Conservation (phyloP, 1,139 yeast genomes). For the Hyphopichia burtonii region DNA sequence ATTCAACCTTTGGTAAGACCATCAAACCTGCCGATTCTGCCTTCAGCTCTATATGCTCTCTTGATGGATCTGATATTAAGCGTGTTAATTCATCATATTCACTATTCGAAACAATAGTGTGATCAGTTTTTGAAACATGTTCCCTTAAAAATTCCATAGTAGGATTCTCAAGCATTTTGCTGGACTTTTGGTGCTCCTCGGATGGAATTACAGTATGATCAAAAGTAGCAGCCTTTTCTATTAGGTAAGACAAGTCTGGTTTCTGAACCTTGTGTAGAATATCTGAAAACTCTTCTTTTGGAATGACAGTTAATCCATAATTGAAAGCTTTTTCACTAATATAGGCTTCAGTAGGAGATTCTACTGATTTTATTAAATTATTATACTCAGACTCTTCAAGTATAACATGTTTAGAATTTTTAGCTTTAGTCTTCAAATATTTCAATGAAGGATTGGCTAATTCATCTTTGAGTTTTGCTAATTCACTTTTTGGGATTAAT, state of each 20-base stretch:
- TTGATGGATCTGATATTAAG: slow-evolving; percentile 29
- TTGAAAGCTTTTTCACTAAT: slow-evolving; percentile 25
- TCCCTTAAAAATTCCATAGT: slow-evolving; percentile 17
- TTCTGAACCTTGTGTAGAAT: neutral
- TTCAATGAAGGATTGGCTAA: slow-evolving; percentile 24
- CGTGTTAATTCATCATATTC: slow-evolving; percentile 26
- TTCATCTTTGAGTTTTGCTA: slow-evolving; percentile 11
- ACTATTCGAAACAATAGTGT: slow-evolving; percentile 18
- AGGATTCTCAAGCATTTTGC: slow-evolving; percentile 8
- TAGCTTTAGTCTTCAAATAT: slow-evolving; percentile 21
- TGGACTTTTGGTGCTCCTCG: slow-evolving; percentile 6
- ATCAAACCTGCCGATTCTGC: slow-evolving; percentile 33
- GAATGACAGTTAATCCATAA: slow-evolving; percentile 17
- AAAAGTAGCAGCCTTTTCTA: slow-evolving; percentile 7
- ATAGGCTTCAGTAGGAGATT: slow-evolving; percentile 19
- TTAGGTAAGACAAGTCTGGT: neutral
- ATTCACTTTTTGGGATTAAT: slow-evolving; percentile 10
- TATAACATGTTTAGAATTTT: slow-evolving; percentile 6
- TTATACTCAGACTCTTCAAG: slow-evolving; percentile 17
- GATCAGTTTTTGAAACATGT: slow-evolving; percentile 16
- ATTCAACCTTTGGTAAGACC: slow-evolving; percentile 7
- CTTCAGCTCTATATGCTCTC: slow-evolving; percentile 31
- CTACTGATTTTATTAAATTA: slow-evolving; percentile 13
- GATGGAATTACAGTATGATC: slow-evolving; percentile 4
- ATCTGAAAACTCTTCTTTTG: slow-evolving; percentile 7